Percentiles rank a stretch among this genome's conserved stretches.
These are phyloP conservation scores for Aurifilum marmelostoma DNA, from an alignment of 2,329 filamentous ascomycete species.

Conservation along the genomic window DNA sequence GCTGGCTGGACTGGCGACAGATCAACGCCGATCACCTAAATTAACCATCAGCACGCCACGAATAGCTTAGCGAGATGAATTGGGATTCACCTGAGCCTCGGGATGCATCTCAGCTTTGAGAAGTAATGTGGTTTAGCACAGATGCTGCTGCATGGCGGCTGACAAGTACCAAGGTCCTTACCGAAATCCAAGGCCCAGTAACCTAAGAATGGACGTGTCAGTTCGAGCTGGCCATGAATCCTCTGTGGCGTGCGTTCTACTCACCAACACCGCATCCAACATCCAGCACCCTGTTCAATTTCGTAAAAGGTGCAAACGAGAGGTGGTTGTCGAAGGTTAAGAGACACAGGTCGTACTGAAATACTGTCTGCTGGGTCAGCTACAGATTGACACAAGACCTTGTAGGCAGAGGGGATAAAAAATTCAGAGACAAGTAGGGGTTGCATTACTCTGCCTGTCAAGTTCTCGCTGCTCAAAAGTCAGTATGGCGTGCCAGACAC, in stretches of 20 bases:
- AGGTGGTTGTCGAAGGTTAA: conserved; percentile 49
- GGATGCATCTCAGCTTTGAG: conserved; percentile 35
- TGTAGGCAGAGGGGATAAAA: not conserved
- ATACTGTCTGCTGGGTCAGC: conserved; percentile 32
- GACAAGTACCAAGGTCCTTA: conserved; percentile 23
- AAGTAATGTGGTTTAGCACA: conserved; percentile 14
- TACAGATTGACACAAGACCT: not conserved
- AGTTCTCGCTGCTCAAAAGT: conserved; percentile 40
- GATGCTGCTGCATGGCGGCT: not conserved
- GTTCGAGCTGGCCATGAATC: conserved; percentile 4
- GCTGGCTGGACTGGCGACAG: conserved; percentile 34
- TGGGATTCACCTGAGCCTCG: conserved; percentile 32
- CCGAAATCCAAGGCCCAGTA: conserved; percentile 38
- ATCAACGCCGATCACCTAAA: conserved; percentile 35
- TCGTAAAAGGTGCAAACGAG: conserved; percentile 48
- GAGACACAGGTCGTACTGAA: conserved; percentile 44
- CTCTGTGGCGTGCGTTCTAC: conserved; percentile 10
- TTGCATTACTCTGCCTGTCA: conserved; percentile 38
- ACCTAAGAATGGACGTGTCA: conserved; percentile 29
- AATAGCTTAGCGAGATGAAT: not conserved
- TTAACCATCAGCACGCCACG: conserved; percentile 7
- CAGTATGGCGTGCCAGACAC: conserved; percentile 5
- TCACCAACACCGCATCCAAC: conserved; percentile 54
- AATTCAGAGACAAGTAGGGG: too few relatives aligned
- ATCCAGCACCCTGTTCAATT: conserved; percentile 49